Percentiles rank a stretch among this genome's conserved stretches.
phyloP scores from a whole-genome alignment of 75 land plant species.

The Sequoiadendron giganteum region DNA sequence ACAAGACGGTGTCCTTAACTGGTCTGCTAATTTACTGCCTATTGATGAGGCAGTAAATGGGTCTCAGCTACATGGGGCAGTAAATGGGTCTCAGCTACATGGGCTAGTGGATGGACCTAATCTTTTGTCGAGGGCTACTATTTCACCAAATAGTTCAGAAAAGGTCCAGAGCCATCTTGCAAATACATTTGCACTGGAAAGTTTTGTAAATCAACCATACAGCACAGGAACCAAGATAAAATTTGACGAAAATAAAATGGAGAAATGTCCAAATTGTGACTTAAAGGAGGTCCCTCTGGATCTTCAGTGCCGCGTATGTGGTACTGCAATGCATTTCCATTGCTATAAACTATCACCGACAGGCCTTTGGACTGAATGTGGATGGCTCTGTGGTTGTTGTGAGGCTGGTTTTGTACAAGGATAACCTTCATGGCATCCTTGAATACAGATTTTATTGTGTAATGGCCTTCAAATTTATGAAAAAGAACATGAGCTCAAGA shows the following conservation, averaged over 20 bases:
- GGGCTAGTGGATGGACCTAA: background rate
- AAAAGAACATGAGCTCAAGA: background rate
- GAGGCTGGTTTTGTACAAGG: constrained; percentile 8
- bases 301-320: constrained; percentile 1
- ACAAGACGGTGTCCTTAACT: background rate
- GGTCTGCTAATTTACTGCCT: background rate
- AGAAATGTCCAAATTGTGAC: constrained; percentile 7
- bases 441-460: background rate
- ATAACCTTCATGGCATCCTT: background rate
- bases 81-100: background rate
- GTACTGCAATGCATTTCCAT: constrained; percentile 3
- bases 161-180: background rate
- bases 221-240: background rate
- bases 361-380: constrained; percentile 1
- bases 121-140: background rate
- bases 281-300: background rate
- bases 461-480: background rate
- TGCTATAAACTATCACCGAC: constrained; percentile 5
- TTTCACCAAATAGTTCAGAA: background rate
- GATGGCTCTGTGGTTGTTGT: constrained; percentile 13
- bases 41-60: too few species aligned
- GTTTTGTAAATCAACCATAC: background rate
- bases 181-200: constrained; percentile 1
- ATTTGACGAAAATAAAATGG: background rate
- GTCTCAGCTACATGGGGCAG: too few species aligned